phyloP scores from a whole-genome alignment of 257 asterid genomes.

The Nicotiana obtusifolia region DNA sequence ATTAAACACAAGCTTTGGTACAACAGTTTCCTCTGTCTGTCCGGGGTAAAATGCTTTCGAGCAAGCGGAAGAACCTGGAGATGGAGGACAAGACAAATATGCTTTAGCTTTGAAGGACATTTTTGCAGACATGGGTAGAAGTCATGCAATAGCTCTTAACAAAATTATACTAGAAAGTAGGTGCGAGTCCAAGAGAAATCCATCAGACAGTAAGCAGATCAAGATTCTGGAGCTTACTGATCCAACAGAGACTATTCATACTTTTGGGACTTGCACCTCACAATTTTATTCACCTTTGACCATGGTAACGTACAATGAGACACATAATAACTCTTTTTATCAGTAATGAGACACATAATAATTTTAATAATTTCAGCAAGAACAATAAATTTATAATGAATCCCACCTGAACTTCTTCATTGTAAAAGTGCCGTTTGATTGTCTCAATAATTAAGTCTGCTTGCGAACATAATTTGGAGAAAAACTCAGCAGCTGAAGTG shows the following conservation, averaged over 20 bases:
- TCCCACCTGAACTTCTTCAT: conserved; percentile 41
- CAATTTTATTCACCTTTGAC: background rate
- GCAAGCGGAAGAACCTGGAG: conserved; percentile 46
- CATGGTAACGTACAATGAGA: background rate
- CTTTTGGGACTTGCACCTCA: background rate
- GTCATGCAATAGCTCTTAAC: background rate
- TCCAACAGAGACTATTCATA: background rate
- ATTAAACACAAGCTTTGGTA: conserved; percentile 39
- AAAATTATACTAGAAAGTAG: conserved; percentile 5
- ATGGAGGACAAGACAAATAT: background rate
- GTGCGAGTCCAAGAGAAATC: background rate
- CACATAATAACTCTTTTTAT: background rate
- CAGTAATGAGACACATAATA: background rate
- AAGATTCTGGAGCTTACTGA: background rate
- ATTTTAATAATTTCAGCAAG: background rate
- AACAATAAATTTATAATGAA: background rate
- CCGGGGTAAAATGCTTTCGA: conserved; percentile 31
- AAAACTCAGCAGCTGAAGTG: conserved; percentile 37
- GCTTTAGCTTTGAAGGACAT: conserved; percentile 1
- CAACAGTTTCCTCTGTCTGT: conserved; percentile 39
- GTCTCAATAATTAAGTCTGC: conserved; percentile 42
- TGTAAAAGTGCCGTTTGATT: conserved; percentile 33
- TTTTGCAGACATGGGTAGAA: background rate
- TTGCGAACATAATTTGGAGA: conserved; percentile 34
- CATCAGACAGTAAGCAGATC: background rate